phyloP scores from a whole-genome alignment of 345 rosid species.

The Hypericum androsaemum region DNA sequence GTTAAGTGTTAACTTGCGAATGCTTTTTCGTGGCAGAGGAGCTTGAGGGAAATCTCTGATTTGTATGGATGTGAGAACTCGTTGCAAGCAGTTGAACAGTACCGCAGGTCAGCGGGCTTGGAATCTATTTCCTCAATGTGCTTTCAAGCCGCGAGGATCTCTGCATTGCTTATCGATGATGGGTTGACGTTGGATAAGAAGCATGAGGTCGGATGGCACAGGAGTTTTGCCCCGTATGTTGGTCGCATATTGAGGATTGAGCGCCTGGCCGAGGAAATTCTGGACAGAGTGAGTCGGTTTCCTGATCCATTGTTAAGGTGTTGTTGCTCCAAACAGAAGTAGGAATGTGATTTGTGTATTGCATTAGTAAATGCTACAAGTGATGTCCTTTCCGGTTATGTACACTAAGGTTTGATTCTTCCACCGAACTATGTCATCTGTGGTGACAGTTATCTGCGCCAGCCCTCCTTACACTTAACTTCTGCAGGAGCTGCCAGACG shows the following conservation, averaged over 20 bases:
- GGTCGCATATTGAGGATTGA: slow-evolving; percentile 81
- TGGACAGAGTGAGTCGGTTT: slow-evolving; percentile 38
- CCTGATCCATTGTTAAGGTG: neutral
- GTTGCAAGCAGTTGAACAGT: slow-evolving; percentile 48
- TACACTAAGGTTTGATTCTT: neutral
- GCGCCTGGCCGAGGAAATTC: slow-evolving; percentile 69
- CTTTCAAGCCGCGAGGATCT: slow-evolving; percentile 61
- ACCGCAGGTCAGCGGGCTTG: slow-evolving; percentile 52
- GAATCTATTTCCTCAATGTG: slow-evolving; percentile 46
- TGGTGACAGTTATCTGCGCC: neutral
- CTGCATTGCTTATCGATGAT: slow-evolving; percentile 82
- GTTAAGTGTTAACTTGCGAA: no score
- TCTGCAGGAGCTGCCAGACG: slow-evolving; percentile 39
- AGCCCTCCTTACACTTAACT: neutral
- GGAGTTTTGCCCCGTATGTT: slow-evolving; percentile 45
- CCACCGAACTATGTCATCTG: neutral
- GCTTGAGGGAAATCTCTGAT: slow-evolving; percentile 60
- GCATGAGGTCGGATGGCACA: slow-evolving; percentile 67
- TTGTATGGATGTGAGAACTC: slow-evolving; percentile 60
- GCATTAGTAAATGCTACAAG: no score
- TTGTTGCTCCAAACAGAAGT: neutral
- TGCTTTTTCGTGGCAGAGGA: slow-evolving; percentile 52
- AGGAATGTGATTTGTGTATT: no score
- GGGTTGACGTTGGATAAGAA: slow-evolving; percentile 71
- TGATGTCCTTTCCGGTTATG: no score